Evolutionary conservation across 495 filamentous ascomycete genomes (phyloP), one percentile per base, ranked within the genome.

Genomic region (Rostrohypoxylon terebratum): DNA sequence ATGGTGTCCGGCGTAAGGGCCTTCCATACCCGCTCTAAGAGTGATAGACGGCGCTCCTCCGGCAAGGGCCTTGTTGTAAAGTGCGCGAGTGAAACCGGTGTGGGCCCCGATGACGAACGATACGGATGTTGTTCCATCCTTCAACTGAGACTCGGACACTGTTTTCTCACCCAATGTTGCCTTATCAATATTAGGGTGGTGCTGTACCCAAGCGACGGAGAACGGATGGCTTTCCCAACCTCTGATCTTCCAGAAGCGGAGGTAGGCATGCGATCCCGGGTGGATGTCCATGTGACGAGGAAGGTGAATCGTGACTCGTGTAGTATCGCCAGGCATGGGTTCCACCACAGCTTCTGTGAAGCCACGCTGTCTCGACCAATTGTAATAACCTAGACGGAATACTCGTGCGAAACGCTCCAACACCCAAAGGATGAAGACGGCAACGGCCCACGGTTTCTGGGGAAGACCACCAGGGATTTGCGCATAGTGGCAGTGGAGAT

Each of bases 211-310:
- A 63, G 92, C 94, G 57, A 98, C 86, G 28, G 94, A 96, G 82
- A 99, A 98, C 3, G 96, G 96, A 78, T 99, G 96, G 45, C 88
- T 93, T 69, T 93, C 93, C 92, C 92, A 96, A 69, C 87, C 86
- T 45, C 88, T 91, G 67, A 97, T 73, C 10, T 89, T 81, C 28
- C 88, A 88, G 67, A 97, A 91, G 76, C 94, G 95, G 42, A 99
- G 83, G 77, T 97, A 99, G 64, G 88, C 88, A 81, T 98, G 94
- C 68, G 93, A 92, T 59, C 96, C 96, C 1, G 96, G 95, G 50
- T 86, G 82, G 83, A 96, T 90, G 51, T 84, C 83, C 84, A 94
- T 91, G 53, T 91, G 89, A 4, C 91, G 92, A 55, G 92, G 90
- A 47, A 97, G 83, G 68, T 87, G 88, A 73, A 98, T 81, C 6